Evolutionary conservation across 257 asterid genomes (phyloP).

Genomic region (Cruciata laevipes): DNA sequence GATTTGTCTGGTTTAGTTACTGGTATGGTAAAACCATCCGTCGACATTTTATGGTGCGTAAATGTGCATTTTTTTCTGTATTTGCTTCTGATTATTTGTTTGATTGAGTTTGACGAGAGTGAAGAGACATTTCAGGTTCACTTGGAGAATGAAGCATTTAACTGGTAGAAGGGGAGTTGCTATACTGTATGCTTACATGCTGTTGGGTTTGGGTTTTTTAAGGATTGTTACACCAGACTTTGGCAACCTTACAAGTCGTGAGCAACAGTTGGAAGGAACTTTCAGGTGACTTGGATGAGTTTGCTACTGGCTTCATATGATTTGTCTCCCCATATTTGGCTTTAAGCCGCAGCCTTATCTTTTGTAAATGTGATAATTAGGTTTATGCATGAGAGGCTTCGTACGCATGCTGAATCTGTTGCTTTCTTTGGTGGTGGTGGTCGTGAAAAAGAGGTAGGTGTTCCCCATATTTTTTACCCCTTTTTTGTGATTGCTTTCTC

Average conservation of each 20-base stretch:
- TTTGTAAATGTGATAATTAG: conserved; percentile 29
- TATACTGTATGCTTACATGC: conserved; percentile 91
- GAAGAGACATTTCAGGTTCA: conserved; percentile 64
- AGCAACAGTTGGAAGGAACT: conserved; percentile 95
- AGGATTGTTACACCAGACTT: conserved; percentile 92
- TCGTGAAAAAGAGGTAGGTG: conserved; percentile 92
- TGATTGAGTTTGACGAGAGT: conserved; percentile 11
- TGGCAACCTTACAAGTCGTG: conserved; percentile 79
- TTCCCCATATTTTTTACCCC: not conserved
- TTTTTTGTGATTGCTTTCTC: not conserved
- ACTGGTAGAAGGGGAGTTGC: conserved; percentile 95
- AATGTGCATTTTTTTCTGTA: not conserved
- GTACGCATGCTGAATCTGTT: conserved; percentile 99
- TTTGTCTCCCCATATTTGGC: conserved; percentile 4
- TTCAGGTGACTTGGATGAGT: conserved; percentile 57
- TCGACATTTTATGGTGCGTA: conserved; percentile 86
- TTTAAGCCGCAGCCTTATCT: not conserved
- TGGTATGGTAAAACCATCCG: conserved; percentile 99
- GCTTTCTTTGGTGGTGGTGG: conserved; percentile 99
- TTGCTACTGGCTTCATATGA: conserved; percentile 11
- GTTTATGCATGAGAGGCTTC: conserved; percentile 98
- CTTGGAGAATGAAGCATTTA: conserved; percentile 97
- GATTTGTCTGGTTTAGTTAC: conserved; percentile 97
- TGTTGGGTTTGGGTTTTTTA: conserved; percentile 88
- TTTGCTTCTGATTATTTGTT: conserved; percentile 12